Evolutionary conservation across 2,329 filamentous ascomycete species (phyloP).

Genomic region (Colletotrichum theobromicola): DNA sequence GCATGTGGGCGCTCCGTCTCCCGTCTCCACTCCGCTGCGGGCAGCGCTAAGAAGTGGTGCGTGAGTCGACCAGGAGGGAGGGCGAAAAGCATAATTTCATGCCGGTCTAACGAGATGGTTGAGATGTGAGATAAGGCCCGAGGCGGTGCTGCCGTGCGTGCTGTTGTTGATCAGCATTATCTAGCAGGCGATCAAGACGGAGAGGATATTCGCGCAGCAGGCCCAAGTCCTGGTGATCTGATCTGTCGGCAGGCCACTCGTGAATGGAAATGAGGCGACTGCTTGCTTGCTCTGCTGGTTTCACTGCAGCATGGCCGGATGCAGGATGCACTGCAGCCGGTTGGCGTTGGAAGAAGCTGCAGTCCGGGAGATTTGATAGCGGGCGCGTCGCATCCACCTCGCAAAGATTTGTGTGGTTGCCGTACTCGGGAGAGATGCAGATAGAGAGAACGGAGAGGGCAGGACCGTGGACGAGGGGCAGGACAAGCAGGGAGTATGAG

Average conservation of each 20-base stretch:
- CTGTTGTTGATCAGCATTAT: neutral
- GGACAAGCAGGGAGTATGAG: neutral
- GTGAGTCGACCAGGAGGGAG: conserved; percentile 1
- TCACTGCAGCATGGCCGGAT: neutral
- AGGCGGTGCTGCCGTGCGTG: neutral
- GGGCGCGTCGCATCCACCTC: neutral
- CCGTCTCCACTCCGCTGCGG: neutral
- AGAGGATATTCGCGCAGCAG: neutral
- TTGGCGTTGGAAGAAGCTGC: neutral
- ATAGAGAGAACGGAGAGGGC: neutral
- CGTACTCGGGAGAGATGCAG: neutral
- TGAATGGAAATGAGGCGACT: neutral
- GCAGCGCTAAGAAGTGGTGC: conserved; percentile 13
- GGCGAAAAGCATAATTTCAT: conserved; percentile 12
- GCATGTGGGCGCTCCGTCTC: neutral
- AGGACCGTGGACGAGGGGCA: neutral
- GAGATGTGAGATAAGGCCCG: conserved; percentile 8
- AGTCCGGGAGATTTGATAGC: neutral
- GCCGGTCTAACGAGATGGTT: neutral
- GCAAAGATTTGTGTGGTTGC: neutral
- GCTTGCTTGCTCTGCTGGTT: neutral
- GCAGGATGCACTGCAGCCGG: conserved; percentile 6
- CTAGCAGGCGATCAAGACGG: neutral
- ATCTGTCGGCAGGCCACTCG: neutral
- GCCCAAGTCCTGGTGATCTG: neutral